Percentiles rank a stretch among this genome's conserved stretches.
Conservation (phyloP, 768 basidiomycete species). For the Lactarius vividus region DNA sequence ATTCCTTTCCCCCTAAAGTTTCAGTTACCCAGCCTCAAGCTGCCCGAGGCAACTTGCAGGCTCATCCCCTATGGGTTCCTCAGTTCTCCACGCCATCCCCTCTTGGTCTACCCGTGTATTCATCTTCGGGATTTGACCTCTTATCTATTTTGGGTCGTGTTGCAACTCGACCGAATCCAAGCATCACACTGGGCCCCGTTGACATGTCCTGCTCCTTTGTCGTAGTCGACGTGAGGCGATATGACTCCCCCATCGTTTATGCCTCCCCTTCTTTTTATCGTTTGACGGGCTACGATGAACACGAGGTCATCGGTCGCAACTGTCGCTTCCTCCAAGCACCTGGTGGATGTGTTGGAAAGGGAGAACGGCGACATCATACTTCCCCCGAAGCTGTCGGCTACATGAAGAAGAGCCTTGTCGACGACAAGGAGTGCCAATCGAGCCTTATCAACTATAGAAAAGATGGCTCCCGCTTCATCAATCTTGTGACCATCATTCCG, state of each 20-base stretch:
- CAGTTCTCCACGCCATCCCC: constrained; percentile 31
- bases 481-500: constrained; percentile 90
- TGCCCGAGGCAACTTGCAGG: neutral
- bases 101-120: constrained; percentile 66
- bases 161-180: constrained; percentile 67
- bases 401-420: constrained; percentile 61
- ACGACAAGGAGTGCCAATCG: constrained; percentile 86
- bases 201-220: constrained; percentile 92
- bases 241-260: constrained; percentile 87
- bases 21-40: neutral
- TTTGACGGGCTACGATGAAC: constrained; percentile 70
- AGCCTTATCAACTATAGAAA: constrained; percentile 87
- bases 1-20: constrained; percentile 1
- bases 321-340: constrained; percentile 91
- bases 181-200: constrained; percentile 81
- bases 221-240: constrained; percentile 78
- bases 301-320: constrained; percentile 83
- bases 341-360: constrained; percentile 50
- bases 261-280: constrained; percentile 80
- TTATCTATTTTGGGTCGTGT: constrained; percentile 79
- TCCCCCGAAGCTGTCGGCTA: constrained; percentile 64
- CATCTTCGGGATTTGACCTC: constrained; percentile 87
- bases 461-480: constrained; percentile 82
- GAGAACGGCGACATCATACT: constrained; percentile 55
- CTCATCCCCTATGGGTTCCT: constrained; percentile 1